A percentile compares a stretch with the other conserved stretches of the same genome.
Evolutionary conservation across 176 grass and related monocot species (phyloP).

Genomic region (Oryza punctata): DNA sequence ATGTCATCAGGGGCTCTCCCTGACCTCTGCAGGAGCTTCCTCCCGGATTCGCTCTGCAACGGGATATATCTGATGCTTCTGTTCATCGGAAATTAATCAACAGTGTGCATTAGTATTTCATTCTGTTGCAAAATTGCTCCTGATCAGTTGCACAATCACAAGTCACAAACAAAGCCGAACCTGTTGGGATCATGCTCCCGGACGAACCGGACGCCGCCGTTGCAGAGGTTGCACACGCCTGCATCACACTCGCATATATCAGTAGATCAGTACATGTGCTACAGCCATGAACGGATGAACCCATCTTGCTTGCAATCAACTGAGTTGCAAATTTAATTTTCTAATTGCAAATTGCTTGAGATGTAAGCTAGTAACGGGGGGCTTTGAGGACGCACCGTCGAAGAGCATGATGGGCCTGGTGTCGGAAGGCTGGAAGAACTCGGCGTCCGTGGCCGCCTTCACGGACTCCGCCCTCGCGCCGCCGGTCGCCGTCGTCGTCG

Average conservation of each 20-base stretch:
- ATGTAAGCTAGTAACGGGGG: background rate
- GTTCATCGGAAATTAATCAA: background rate
- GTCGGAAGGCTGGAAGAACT: slow-evolving; percentile 75
- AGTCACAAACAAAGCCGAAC: slow-evolving; percentile 14
- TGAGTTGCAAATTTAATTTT: background rate
- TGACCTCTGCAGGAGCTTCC: slow-evolving; percentile 78
- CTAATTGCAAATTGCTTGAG: background rate
- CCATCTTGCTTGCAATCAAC: background rate
- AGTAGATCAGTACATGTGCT: background rate
- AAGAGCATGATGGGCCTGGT: slow-evolving; percentile 86
- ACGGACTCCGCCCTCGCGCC: slow-evolving; percentile 37
- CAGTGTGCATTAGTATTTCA: background rate
- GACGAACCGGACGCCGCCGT: slow-evolving; percentile 82
- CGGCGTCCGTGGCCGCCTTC: slow-evolving; percentile 55
- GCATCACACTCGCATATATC: background rate
- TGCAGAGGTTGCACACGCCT: slow-evolving; percentile 94
- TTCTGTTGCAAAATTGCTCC: background rate
- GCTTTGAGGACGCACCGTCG: slow-evolving; percentile 48
- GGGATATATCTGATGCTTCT: slow-evolving; percentile 76
- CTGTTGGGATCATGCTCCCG: slow-evolving; percentile 65
- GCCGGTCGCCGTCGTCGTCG: slow-evolving; percentile 8
- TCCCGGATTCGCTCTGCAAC: slow-evolving; percentile 75
- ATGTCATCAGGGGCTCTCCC: slow-evolving; percentile 80
- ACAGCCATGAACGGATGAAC: background rate
- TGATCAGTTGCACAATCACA: background rate